Conservation (phyloP, 2,329 filamentous ascomycete species). For the Fusarium succisae region DNA sequence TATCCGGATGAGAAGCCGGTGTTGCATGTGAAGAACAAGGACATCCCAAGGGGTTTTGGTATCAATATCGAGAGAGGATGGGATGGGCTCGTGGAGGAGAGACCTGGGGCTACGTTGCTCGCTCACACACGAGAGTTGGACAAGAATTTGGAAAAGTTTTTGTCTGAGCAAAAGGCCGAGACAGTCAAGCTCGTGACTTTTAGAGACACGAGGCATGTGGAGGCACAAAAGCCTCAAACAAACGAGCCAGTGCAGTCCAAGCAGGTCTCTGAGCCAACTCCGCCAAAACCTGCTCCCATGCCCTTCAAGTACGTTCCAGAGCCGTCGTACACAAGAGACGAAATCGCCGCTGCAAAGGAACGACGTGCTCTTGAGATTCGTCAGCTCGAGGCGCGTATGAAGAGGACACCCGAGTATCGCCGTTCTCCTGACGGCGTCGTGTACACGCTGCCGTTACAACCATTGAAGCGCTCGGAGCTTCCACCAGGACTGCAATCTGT, state of each 20-base stretch:
- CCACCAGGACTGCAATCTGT: conserved; percentile 69
- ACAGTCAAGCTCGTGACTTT: conserved; percentile 75
- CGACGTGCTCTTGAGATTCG: conserved; percentile 72
- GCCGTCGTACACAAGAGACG: conserved; percentile 64
- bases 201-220: conserved; percentile 63
- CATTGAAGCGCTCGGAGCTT: conserved; percentile 67
- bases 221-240: conserved; percentile 31
- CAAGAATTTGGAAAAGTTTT: conserved; percentile 73
- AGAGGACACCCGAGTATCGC: conserved; percentile 71
- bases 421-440: conserved; percentile 75
- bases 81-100: conserved; percentile 67
- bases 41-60: conserved; percentile 75
- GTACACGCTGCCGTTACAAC: conserved; percentile 76
- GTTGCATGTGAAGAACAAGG: conserved; percentile 72
- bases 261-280: conserved; percentile 11
- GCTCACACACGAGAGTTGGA: conserved; percentile 75
- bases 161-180: conserved; percentile 75
- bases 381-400: conserved; percentile 80
- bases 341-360: conserved; percentile 70
- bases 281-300: conserved; percentile 26
- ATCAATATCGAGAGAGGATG: conserved; percentile 83
- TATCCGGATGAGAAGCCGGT: conserved; percentile 70
- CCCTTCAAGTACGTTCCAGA: conserved; percentile 51
- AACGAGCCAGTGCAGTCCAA: conserved; percentile 6
- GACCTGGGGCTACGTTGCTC: conserved; percentile 67